phyloP scores from a whole-genome alignment of 2,329 filamentous ascomycete genomes.

The Venturia asperata region DNA sequence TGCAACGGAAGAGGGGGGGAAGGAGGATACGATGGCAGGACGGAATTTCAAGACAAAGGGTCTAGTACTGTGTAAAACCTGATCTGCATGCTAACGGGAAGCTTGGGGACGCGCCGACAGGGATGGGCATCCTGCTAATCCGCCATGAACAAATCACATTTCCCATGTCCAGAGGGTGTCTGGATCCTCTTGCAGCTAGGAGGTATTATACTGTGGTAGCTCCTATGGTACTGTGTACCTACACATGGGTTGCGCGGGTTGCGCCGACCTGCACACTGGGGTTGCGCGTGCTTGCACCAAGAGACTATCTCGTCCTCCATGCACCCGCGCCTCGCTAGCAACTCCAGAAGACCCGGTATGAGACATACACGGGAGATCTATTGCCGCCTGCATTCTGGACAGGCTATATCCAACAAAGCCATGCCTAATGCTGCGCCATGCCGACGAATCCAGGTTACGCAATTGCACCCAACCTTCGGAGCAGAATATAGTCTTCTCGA shows the following conservation, averaged over 20 bases:
- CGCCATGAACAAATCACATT: slow-evolving; percentile 5
- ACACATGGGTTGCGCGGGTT: too few relatives aligned
- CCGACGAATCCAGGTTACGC: slow-evolving; percentile 26
- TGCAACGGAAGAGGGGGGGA: background rate
- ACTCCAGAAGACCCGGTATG: background rate
- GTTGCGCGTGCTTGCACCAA: background rate
- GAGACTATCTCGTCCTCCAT: too few relatives aligned
- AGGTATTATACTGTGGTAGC: too few relatives aligned
- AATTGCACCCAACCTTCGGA: slow-evolving; percentile 34
- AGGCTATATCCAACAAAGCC: background rate
- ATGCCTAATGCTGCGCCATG: background rate
- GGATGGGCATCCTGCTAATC: background rate
- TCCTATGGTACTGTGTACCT: too few relatives aligned
- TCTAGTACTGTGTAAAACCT: background rate
- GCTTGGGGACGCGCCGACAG: background rate
- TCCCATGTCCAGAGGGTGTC: background rate
- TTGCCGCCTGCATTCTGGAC: too few relatives aligned
- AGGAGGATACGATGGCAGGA: background rate
- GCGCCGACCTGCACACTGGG: background rate
- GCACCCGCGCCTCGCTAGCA: too few relatives aligned
- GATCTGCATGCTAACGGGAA: background rate
- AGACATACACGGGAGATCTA: background rate
- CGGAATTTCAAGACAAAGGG: background rate
- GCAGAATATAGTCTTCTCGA: slow-evolving; percentile 35
- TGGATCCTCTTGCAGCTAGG: background rate